Evolutionary conservation across 2,329 filamentous ascomycete species (phyloP).

Genomic region (Pestalotiopsis sp.): DNA sequence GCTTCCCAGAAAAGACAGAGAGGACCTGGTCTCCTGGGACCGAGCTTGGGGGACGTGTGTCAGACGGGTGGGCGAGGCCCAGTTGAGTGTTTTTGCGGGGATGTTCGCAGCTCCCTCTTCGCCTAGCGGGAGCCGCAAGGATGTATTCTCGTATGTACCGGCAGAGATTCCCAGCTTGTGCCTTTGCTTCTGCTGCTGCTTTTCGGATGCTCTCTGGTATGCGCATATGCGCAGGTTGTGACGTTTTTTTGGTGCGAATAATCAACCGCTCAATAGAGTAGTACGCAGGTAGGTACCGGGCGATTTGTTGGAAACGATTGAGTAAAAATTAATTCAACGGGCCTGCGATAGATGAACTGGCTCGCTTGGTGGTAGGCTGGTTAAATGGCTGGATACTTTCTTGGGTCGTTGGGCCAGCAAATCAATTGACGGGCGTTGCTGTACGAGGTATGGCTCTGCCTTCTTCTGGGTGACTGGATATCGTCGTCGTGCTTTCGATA

Average conservation of each 20-base stretch:
- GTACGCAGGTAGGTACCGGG: neutral
- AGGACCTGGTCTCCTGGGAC: neutral
- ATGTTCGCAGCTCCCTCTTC: conserved; percentile 4
- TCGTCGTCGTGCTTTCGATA: no score
- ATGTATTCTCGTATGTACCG: conserved; percentile 11
- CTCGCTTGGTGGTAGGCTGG: neutral
- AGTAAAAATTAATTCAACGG: neutral
- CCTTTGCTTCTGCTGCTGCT: neutral
- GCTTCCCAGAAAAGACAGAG: neutral
- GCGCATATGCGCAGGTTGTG: neutral
- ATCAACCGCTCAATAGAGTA: neutral
- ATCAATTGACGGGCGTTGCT: neutral
- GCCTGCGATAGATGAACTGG: neutral
- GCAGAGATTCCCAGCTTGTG: neutral
- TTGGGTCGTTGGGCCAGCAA: neutral
- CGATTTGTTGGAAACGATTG: neutral
- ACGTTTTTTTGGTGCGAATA: neutral
- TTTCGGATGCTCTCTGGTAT: neutral
- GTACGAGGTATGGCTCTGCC: no score
- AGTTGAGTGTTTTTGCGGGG: conserved; percentile 9
- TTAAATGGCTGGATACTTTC: neutral
- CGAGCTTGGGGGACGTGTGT: conserved; percentile 7
- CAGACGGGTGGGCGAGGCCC: conserved; percentile 6
- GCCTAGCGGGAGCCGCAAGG: conserved; percentile 9
- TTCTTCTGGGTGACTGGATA: no score